Evolutionary conservation across 352 stramenopile species (phyloP), one percentile per base, ranked within the genome.

Genomic region (Phytophthora ramorum): DNA sequence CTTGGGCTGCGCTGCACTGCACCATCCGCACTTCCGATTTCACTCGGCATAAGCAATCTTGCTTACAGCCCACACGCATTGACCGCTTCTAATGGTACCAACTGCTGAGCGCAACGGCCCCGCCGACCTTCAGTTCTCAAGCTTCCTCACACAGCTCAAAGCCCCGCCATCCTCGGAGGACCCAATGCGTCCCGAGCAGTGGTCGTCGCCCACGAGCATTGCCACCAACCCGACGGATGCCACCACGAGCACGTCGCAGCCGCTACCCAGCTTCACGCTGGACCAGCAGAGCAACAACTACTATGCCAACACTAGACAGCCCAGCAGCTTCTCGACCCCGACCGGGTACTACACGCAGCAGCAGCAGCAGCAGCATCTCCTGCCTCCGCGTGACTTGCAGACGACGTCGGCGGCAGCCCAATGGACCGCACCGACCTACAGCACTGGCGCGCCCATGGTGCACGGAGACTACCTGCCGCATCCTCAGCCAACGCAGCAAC

Each of bases 81-180:
- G 6, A 55, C 32, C 13, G 20, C 38, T 16, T 24, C n/a, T 20
- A 12, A 75, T 75, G 67, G 44, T 68, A 52, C 67, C 56, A 40
- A 69, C 64, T 50, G 44, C 48, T 7, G 63, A 63, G 24, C 63
- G 47, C 46, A 48, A 30, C 49, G 48, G 8, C 41, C 20, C 32
- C 24, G 46, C 55, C 22, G 60, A 81, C 38, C 54, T 73, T 34
- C 73, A 81, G 40, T 81, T 79, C 47, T 59, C 69, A 69, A 81
- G 62, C 73, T 81, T 76, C 73, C 58, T 68, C n/a, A 70, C 69
- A 35, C 69, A 76, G 45, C 66, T 81, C 55, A 81, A 81, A 66
- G 55, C 65, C 4, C 34, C 45, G n/a, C 48, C 57, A n/a, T 34
- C 63, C 22, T 19, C 50, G 4, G 69, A 76, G 52, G 37, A 66